Evolutionary conservation across 1,284 basidiomycete species (phyloP).

Genomic region (Entoloma clypeatum): DNA sequence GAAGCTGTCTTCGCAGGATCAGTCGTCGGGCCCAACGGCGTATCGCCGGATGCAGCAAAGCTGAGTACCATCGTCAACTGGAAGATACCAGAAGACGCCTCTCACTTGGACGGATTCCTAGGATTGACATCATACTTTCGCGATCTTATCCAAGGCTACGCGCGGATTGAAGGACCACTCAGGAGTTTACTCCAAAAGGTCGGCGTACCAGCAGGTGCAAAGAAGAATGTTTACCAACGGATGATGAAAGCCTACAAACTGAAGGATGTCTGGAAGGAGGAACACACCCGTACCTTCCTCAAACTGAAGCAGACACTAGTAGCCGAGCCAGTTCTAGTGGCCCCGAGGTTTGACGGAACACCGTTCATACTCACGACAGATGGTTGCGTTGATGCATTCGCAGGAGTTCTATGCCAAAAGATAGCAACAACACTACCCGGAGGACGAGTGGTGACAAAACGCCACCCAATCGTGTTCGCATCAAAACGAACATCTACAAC

Average conservation of each 20-base stretch:
- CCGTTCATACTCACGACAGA: slow-evolving; percentile 35
- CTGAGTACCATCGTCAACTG: slow-evolving; percentile 33
- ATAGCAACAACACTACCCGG: slow-evolving; percentile 19
- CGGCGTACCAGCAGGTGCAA: slow-evolving; percentile 20
- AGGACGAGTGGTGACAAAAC: slow-evolving; percentile 18
- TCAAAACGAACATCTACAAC: slow-evolving; percentile 28
- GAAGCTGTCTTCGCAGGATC: slow-evolving; percentile 33
- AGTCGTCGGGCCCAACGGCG: slow-evolving; percentile 25
- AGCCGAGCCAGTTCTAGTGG: slow-evolving; percentile 27
- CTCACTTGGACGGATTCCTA: slow-evolving; percentile 25
- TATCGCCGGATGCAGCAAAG: slow-evolving; percentile 29
- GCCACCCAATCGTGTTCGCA: slow-evolving; percentile 28
- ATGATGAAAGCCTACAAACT: slow-evolving; percentile 22
- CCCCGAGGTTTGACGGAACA: slow-evolving; percentile 28
- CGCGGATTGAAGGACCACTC: slow-evolving; percentile 22
- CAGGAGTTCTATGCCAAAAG: slow-evolving; percentile 27
- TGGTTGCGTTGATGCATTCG: slow-evolving; percentile 32
- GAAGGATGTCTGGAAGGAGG: slow-evolving; percentile 24
- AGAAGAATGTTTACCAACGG: slow-evolving; percentile 21
- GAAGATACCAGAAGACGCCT: slow-evolving; percentile 24
- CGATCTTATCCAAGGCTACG: slow-evolving; percentile 20
- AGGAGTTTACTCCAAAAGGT: slow-evolving; percentile 24
- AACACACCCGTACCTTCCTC: slow-evolving; percentile 29
- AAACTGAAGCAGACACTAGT: slow-evolving; percentile 26
- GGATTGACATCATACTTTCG: slow-evolving; percentile 25